Evolutionary conservation across 2,329 filamentous ascomycete species (phyloP), one percentile per base, ranked within the genome.

Genomic region (Trichophyton verrucosum): DNA sequence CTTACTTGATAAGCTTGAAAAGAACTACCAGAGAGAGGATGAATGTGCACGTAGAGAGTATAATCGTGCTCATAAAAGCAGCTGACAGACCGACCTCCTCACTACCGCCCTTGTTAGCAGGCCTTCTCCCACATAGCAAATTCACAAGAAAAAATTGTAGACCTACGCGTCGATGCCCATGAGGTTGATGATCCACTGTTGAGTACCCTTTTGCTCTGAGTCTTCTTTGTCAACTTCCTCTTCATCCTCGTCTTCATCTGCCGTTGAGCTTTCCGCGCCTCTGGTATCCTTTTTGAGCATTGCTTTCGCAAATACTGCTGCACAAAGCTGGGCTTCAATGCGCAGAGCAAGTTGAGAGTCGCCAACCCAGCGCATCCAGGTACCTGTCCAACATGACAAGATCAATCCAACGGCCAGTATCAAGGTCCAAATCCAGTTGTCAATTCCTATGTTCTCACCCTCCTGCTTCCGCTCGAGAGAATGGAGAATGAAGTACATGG

Each of bases 161-260:
- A 44, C 55, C 24, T 49, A 47, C 40, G 44, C 38, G 22, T 59
- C 57, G 20, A 59, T 51, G 7, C 57, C 57, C 38, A 59, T 47
- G 2, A 59, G 57, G 27, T 59, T 59, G 9, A 51, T 59, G 36
- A 49, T 59, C 40, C 40, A 59, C 57, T 59, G 57, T 11, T 59
- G 27, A 9, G 57, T 51, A 36, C 44, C 15, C 44, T 36, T 40
- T 30, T 40, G 13, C 13, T 59, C 57, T 13, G 17, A 7, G 17
- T 33, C 44, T 27, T 20, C 40, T 17, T 8, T 20, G 6, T 42
- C 55, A n/a, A 13, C 2, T 2, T n/a, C 55, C 11, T 24, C 11
- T 57, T 59, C 57, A 22, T 57, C 55, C 6, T 11, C 44, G 17
- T 46, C 36, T 7, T 57, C 55, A 3, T 57, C 55, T 8, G 24